Conservation (phyloP, 2,329 filamentous ascomycete species). For the Colletotrichum siamense region DNA sequence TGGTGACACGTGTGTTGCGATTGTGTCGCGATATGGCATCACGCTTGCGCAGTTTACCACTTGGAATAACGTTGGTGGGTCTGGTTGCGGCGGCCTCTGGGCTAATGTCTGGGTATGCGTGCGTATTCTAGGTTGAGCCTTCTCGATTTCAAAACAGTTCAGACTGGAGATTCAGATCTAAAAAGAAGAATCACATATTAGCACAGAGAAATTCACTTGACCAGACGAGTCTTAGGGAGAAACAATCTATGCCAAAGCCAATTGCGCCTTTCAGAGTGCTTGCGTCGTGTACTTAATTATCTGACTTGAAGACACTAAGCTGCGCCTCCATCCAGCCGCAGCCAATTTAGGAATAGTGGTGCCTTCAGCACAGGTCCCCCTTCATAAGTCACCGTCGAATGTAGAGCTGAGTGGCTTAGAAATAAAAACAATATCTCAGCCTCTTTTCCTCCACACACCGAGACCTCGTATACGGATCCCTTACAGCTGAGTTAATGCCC, state of each 20-base stretch:
- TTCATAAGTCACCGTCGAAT: not conserved
- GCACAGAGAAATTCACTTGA: not conserved
- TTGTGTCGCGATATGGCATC: too few species aligned
- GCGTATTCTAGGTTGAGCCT: not conserved
- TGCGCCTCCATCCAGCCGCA: fast-evolving
- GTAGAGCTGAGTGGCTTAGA: not conserved
- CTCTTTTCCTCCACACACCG: fast-evolving
- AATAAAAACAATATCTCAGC: not conserved
- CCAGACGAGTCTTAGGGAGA: not conserved
- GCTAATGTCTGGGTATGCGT: not conserved
- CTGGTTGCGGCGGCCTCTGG: not conserved
- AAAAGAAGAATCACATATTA: too few species aligned
- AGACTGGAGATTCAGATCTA: too few species aligned
- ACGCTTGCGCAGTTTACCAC: too few species aligned
- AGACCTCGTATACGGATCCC: not conserved
- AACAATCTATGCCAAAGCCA: not conserved
- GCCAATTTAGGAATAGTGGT: not conserved
- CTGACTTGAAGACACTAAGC: not conserved
- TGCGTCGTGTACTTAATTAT: too few species aligned
- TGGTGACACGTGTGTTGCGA: too few species aligned
- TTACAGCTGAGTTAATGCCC: not conserved
- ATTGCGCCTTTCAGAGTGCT: not conserved
- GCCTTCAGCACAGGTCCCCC: not conserved
- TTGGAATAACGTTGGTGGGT: not conserved
- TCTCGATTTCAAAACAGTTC: not conserved